Conservation (phyloP, 345 rosid genomes). For the Populus deltoides region DNA sequence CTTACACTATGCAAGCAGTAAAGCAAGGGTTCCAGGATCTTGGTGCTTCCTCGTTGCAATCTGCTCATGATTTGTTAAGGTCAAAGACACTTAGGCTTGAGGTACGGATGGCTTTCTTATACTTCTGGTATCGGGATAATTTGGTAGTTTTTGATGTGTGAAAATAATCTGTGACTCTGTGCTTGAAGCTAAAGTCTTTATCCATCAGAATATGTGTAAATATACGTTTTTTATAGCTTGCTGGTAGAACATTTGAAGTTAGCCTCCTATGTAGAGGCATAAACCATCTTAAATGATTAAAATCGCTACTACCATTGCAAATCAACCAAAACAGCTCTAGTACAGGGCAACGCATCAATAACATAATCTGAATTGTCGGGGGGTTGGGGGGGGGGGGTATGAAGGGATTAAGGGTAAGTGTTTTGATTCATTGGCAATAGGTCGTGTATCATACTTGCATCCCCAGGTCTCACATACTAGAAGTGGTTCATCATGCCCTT, state of each 20-base stretch:
- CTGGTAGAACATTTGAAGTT: neutral
- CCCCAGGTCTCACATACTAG: neutral
- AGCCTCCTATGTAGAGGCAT: neutral
- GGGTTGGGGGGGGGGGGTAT: no score
- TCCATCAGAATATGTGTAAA: neutral
- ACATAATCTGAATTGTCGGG: neutral
- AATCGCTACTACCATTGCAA: neutral
- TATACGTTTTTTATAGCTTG: neutral
- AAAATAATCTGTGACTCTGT: neutral
- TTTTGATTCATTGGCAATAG: no score
- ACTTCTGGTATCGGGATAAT: neutral
- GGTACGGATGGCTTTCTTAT: slow-evolving; percentile 35
- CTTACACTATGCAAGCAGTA: slow-evolving; percentile 94
- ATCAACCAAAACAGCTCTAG: neutral
- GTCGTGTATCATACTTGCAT: no score
- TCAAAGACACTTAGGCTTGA: slow-evolving; percentile 76
- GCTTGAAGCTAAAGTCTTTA: neutral
- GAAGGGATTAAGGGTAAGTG: no score
- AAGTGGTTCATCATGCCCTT: neutral
- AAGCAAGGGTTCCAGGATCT: slow-evolving; percentile 98
- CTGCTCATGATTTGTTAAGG: slow-evolving; percentile 72
- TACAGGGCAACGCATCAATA: neutral
- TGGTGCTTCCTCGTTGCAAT: slow-evolving; percentile 72
- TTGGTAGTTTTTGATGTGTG: neutral
- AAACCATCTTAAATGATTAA: neutral